Percentiles rank a stretch among this genome's conserved stretches.
Evolutionary conservation across 2,329 filamentous ascomycete species (phyloP).

Genomic region (Sporothrix schenckii): DNA sequence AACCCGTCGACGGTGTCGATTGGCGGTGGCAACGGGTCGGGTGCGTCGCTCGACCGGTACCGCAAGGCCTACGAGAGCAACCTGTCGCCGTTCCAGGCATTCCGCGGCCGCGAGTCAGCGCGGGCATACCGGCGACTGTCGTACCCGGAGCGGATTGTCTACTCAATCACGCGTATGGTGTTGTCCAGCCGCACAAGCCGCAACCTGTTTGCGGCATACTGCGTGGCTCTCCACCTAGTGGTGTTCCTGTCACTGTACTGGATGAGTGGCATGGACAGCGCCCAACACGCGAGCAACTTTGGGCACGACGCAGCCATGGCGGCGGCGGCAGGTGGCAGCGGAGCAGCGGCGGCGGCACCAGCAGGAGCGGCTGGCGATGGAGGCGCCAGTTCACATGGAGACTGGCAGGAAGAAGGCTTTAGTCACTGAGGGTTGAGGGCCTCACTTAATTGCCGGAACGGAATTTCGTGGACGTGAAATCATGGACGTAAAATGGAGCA

Average conservation of each 20-base stretch:
- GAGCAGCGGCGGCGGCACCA: constrained; percentile 41
- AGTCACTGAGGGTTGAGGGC: constrained; percentile 42
- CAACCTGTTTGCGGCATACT: constrained; percentile 92
- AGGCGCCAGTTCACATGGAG: constrained; percentile 47
- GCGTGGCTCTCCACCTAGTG: constrained; percentile 81
- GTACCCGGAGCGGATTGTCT: constrained; percentile 84
- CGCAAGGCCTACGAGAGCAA: constrained; percentile 91
- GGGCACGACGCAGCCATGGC: constrained; percentile 53
- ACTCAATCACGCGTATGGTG: constrained; percentile 87
- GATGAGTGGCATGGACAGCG: constrained; percentile 70
- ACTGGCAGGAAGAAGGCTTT: constrained; percentile 69
- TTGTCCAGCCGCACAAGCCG: constrained; percentile 86
- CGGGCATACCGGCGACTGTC: constrained; percentile 92
- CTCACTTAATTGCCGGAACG: not conserved
- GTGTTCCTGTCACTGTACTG: constrained; percentile 87
- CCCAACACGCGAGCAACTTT: constrained; percentile 61
- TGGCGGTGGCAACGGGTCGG: constrained; percentile 59
- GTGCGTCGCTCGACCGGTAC: constrained; percentile 79
- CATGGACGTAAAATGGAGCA: constrained; percentile 8
- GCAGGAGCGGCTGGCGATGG: constrained; percentile 43
- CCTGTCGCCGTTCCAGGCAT: constrained; percentile 93
- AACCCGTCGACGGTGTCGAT: constrained; percentile 72
- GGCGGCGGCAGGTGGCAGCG: constrained; percentile 45
- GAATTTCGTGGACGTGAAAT: not conserved
- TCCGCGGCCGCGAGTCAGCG: constrained; percentile 88